Base-by-base conservation (phyloP, 164 flowering plant genomes). In the Malania oleifera region DNA sequence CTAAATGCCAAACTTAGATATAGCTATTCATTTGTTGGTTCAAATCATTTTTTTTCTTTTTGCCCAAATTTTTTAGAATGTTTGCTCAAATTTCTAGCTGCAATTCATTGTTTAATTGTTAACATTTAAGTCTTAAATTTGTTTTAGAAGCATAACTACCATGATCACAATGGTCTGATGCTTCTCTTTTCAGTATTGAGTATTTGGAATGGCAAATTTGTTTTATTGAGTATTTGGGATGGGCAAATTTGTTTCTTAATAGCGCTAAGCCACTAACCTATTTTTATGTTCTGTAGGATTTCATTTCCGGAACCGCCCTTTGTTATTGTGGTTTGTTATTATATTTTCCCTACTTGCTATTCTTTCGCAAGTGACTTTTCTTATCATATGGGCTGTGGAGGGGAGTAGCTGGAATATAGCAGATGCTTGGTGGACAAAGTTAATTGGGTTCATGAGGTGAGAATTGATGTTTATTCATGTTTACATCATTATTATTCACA, bases 371-470 rank as follows among this genome's bases (percentile, higher is more conserved):
- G 70, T 70, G 31, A 41, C 46, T 28, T 80, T 73, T 70, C 74
- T 84, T 44, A 41, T 73, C 23, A n/a, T 76, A 49, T 78, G 76
- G 73, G 77, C 72, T 10, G 23, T 63, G 50, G 27, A 62, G 66
- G 79, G 70, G 44, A 43, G 60, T 13, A 51, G 52, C 54, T 73
- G 79, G 79, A 65, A 60, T 57, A 17, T 46, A 52, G 65, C 57
- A 62, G 76, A 75, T 58, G 51, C 75, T 46, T 78, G 82, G 82
- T 84, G 85, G 87, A 72, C 66, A 22, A 64, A 75, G 68, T 70
- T 80, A 17, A 49, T 82, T 60, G 90, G 90, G 24, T 45, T 82
- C 37, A 75, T 84, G 82, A 72, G 60, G 89, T 83, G 62, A 60
- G 78, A 35, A n/a, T 40, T 44, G 2, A 34, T 41, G 28, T 60